Evolutionary conservation across 352 stramenopile species (phyloP).

Genomic region (Phytophthora podocarpi): DNA sequence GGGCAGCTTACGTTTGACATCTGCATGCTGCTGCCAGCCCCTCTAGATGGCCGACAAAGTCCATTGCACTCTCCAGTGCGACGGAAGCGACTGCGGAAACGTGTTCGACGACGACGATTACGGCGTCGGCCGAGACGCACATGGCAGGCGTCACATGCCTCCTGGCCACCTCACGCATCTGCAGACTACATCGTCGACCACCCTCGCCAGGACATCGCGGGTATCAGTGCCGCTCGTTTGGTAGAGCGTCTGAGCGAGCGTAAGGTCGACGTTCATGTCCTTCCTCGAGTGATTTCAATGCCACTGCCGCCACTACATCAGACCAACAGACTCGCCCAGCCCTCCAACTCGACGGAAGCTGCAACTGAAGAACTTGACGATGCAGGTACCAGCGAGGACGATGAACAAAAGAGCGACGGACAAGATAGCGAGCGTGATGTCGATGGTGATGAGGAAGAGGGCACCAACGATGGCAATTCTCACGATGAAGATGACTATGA

Average conservation of each 20-base stretch:
- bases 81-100: slow-evolving; percentile 39
- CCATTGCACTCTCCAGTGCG: slow-evolving; percentile 56
- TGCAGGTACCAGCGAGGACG: background rate
- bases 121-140: slow-evolving; percentile 47
- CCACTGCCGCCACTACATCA: slow-evolving; percentile 10
- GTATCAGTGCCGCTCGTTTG: slow-evolving; percentile 33
- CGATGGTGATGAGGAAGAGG: slow-evolving; percentile 7
- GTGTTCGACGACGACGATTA: slow-evolving; percentile 29
- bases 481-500: too few relatives aligned
- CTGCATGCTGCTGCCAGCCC: slow-evolving; percentile 57
- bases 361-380: background rate
- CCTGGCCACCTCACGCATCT: slow-evolving; percentile 39
- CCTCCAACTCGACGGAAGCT: background rate
- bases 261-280: slow-evolving; percentile 1
- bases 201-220: slow-evolving; percentile 20
- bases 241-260: slow-evolving; percentile 46
- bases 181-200: slow-evolving; percentile 52
- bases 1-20: slow-evolving; percentile 69
- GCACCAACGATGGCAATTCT: slow-evolving; percentile 4
- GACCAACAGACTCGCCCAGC: background rate
- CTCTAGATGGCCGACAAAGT: slow-evolving; percentile 56
- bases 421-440: slow-evolving; percentile 13
- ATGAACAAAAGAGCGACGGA: slow-evolving; percentile 3
- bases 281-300: slow-evolving; percentile 27
- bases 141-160: slow-evolving; percentile 27